phyloP scores from a whole-genome alignment of 495 filamentous ascomycete species.

The Opeltia flavorubescens region DNA sequence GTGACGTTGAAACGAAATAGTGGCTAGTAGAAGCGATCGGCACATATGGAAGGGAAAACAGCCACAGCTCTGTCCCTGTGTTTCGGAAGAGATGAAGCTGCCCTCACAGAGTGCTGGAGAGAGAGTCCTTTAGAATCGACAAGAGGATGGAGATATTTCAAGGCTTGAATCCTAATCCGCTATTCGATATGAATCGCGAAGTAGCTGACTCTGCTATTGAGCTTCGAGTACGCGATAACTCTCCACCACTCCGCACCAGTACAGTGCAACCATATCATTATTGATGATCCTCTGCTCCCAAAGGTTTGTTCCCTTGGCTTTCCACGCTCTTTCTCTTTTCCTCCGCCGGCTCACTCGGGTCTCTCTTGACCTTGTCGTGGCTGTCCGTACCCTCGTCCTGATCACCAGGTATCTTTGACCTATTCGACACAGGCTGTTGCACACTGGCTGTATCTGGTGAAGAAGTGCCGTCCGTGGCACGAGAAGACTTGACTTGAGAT shows the following conservation, averaged over 20 bases:
- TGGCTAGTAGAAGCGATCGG: neutral
- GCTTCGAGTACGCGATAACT: too few species aligned
- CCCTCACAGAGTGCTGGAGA: neutral
- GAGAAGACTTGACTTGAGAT: constrained; percentile 3
- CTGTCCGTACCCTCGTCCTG: constrained; percentile 10
- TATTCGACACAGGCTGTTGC: constrained; percentile 4
- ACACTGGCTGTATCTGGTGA: constrained; percentile 7
- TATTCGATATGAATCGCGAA: too few species aligned
- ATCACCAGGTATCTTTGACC: constrained; percentile 7
- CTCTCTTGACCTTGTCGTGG: constrained; percentile 9
- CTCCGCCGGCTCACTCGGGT: constrained; percentile 8
- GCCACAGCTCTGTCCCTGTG: neutral
- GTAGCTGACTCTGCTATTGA: neutral
- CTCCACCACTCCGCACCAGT: too few species aligned
- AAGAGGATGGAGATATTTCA: too few species aligned
- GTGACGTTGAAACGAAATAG: neutral
- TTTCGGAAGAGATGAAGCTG: neutral
- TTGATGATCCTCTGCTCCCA: constrained; percentile 9
- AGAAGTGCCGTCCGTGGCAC: constrained; percentile 4
- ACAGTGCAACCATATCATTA: neutral
- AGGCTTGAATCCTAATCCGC: too few species aligned
- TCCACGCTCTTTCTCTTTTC: constrained; percentile 9
- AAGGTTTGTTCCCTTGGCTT: constrained; percentile 9
- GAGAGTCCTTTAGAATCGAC: neutral
- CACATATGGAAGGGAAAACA: neutral